Evolutionary conservation across 2,329 filamentous ascomycete species (phyloP), one percentile per base, ranked within the genome.

Genomic region (Cladophialophora exuberans): DNA sequence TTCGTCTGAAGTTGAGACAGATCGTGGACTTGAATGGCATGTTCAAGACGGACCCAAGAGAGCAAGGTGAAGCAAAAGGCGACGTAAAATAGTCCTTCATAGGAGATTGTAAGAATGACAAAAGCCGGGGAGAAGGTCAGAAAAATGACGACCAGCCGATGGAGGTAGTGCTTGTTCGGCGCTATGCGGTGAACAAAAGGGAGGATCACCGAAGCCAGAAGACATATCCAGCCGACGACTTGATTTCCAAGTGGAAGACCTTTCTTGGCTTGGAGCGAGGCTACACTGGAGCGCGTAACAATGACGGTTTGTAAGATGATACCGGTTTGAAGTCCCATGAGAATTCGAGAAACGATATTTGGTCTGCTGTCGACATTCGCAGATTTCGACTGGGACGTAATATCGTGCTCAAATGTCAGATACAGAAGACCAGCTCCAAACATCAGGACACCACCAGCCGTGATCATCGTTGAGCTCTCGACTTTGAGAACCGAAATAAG

Each of bases 51-150:
- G 28, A 97, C 89, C 94, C 94, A 99, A 52, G 86, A 85, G 47
- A 96, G 79, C 4, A 99, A 76, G 18, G 87, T 89, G 50, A 88
- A 77, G 67, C 86, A 91, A 72, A 97, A 99, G 9, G 87, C 85
- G 56, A 97, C 84, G 72, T 97, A 99, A 72, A 99, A 99, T 2
- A 99, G 80, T 0, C 93, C 93, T 72, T 99, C 94, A 74, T 96
- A 99, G 0, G 93, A 97, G 64, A 97, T 97, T 6, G 92, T 96
- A 46, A 99, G 83, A 66, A 99, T 93, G 68, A 99, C 88, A 72
- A 97, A 99, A 1, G 88, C 88, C 0, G 94, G 94, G 0, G 93
- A 88, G 69, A 95, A 97, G 4, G 92, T 89, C 44, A 99, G 79
- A 75, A 97, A 99, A 50, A 97, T 85, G 64, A 96, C 83, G 62